These are phyloP conservation scores for Mortierella sp. DNA, from an alignment of 371 early-diverging fungal species.

Conservation along the genomic window DNA sequence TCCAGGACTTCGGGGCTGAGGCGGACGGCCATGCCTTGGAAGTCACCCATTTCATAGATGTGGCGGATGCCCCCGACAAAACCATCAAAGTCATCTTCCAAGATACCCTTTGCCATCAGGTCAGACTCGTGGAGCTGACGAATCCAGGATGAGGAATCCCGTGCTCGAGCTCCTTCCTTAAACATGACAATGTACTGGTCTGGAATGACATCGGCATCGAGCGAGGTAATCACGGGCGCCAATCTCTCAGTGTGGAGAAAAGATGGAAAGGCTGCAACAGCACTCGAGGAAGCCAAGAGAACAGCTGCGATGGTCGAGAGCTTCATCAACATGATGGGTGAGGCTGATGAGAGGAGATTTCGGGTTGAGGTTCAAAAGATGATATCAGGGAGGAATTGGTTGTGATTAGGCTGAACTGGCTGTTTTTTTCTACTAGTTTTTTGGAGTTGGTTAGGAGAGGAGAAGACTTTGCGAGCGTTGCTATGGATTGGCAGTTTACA, in stretches of 20 bases:
- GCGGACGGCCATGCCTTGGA: conserved; percentile 86
- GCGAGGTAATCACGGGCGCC: conserved; percentile 73
- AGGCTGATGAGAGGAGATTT: background rate
- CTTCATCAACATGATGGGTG: conserved; percentile 21
- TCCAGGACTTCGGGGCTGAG: conserved; percentile 74
- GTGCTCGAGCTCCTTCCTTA: conserved; percentile 61
- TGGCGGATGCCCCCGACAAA: conserved; percentile 68
- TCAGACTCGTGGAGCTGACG: conserved; percentile 23
- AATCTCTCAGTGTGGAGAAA: conserved; percentile 21
- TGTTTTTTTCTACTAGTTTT: no score
- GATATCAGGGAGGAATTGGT: no score
- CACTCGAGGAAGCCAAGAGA: conserved; percentile 16
- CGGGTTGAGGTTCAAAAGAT: no score
- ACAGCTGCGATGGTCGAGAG: conserved; percentile 40
- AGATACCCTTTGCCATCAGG: no score
- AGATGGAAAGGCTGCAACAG: conserved; percentile 14
- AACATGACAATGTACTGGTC: conserved; percentile 89
- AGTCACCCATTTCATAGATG: conserved; percentile 73
- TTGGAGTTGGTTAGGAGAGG: no score
- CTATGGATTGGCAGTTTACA: no score
- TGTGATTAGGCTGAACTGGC: no score
- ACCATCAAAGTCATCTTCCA: background rate
- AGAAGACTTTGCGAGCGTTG: no score
- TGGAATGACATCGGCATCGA: conserved; percentile 71
- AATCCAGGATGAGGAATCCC: conserved; percentile 44